Base-by-base conservation (phyloP, 2,329 filamentous ascomycete species). In the Clonostachys rosea region DNA sequence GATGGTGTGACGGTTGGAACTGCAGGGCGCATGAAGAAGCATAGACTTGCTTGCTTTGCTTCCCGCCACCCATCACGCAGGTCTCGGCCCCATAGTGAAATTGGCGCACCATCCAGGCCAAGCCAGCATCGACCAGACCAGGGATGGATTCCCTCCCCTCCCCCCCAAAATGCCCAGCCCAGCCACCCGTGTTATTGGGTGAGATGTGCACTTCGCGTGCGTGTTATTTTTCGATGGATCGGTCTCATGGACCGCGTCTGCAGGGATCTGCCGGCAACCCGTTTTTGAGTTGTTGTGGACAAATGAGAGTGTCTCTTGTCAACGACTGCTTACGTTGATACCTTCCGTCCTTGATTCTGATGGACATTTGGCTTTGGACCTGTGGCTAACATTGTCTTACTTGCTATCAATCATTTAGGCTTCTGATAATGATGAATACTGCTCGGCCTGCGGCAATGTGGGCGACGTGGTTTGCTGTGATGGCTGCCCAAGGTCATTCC, bases 401-500 rank as follows among this genome's bases (percentile, higher is more conserved):
- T 30, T 30, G 24, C 24, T 10, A 30, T 30, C 24, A 10, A 10
- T 30, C 43, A 46, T 45, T 46, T 17, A 69, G 66, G 55, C 54
- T 34, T 61, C 64, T 56, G 86, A 96, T 52, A 95, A 95, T 65
- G 89, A 94, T 64, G 92, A 97, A 65, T 86, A 87, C 61, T 99
- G 92, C 71, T 86, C 86, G 51, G 83, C 90, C 42, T 99, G 94
- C 69, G 83, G 86, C 59, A 87, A 87, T 53, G 87, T 83, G 55
- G 92, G 92, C 48, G 83, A 90, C 56, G 79, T 99, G 52, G 78
- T 97, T 54, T 96, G 91, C 69, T 99, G 94, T 67, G 94, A 97
- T 70, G 89, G 87, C 52, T 99, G 94, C 69, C 81, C 86, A 50
- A 83, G 89, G 55, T 89, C 91, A 6, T 96, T 95, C 68, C 94